Conservation (phyloP, 257 asterid genomes). For the Petunia axillaris region DNA sequence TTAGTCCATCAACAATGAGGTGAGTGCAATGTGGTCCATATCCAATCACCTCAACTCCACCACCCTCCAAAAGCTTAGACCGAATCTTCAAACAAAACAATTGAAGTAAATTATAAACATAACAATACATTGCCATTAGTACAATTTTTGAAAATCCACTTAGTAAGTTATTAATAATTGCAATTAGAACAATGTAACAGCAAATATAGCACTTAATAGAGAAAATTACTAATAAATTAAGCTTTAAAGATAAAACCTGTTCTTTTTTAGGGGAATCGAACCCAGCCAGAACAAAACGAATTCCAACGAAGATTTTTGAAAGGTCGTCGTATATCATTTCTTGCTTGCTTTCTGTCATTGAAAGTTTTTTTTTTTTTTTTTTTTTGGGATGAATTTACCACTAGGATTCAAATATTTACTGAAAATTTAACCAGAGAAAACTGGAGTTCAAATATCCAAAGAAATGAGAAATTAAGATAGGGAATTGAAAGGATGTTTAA, state of each 20-base stretch:
- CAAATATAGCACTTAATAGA: neutral
- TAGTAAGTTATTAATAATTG: neutral
- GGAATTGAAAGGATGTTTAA: neutral
- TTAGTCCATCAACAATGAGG: conserved; percentile 67
- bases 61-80: conserved; percentile 69
- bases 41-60: conserved; percentile 63
- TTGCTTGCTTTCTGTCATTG: conserved; percentile 44
- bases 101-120: neutral
- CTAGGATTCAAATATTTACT: neutral
- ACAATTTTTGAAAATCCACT: no score
- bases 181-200: neutral
- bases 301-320: conserved; percentile 51
- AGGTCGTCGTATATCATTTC: conserved; percentile 40
- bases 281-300: conserved; percentile 67
- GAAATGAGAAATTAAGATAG: conserved; percentile 19
- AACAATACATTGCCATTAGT: neutral
- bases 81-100: conserved; percentile 46
- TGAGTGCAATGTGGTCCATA: conserved; percentile 76
- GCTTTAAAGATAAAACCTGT: conserved; percentile 39
- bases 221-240: neutral
- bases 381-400: neutral
- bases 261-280: conserved; percentile 53
- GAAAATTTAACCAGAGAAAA: neutral
- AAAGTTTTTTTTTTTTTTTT: neutral
- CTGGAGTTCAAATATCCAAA: conserved; percentile 42